These are phyloP conservation scores for Pseudogymnoascus sp. DNA, from an alignment of 2,329 filamentous ascomycete genomes.

Conservation along the genomic window DNA sequence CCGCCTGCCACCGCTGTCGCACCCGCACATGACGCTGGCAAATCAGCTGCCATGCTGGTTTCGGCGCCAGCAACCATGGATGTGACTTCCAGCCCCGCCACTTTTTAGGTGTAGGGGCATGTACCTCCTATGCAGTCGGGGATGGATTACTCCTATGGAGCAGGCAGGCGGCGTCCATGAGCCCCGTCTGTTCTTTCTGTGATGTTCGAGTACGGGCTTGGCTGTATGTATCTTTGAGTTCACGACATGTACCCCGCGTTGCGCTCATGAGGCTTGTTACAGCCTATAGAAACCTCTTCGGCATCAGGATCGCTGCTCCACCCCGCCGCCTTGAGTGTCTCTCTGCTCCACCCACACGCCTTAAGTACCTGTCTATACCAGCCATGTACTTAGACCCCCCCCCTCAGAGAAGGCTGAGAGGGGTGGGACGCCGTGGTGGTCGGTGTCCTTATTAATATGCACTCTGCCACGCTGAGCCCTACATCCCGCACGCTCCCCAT, in stretches of 20 bases:
- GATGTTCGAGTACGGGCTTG: too few species aligned
- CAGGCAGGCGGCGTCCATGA: not conserved
- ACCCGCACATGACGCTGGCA: not conserved
- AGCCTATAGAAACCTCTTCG: too few species aligned
- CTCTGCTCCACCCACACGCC: not conserved
- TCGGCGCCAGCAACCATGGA: not conserved
- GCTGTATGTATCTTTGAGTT: too few species aligned
- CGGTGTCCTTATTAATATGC: not conserved
- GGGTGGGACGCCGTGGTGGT: not conserved
- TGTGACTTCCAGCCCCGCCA: not conserved
- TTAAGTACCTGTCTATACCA: not conserved
- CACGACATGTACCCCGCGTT: not conserved
- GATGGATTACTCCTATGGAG: not conserved
- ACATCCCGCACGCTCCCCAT: not conserved
- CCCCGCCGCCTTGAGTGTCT: too few species aligned
- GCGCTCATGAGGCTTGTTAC: not conserved
- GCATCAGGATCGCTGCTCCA: too few species aligned
- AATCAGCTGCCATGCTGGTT: not conserved
- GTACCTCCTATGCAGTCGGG: not conserved
- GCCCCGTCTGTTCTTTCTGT: not conserved
- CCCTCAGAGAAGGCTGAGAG: not conserved
- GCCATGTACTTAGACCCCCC: not conserved
- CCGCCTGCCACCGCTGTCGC: not conserved
- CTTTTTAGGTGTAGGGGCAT: not conserved
- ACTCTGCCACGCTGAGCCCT: not conserved